Evolutionary conservation across 75 land plant species (phyloP).

Genomic region (Pseudotsuga menziesii): DNA sequence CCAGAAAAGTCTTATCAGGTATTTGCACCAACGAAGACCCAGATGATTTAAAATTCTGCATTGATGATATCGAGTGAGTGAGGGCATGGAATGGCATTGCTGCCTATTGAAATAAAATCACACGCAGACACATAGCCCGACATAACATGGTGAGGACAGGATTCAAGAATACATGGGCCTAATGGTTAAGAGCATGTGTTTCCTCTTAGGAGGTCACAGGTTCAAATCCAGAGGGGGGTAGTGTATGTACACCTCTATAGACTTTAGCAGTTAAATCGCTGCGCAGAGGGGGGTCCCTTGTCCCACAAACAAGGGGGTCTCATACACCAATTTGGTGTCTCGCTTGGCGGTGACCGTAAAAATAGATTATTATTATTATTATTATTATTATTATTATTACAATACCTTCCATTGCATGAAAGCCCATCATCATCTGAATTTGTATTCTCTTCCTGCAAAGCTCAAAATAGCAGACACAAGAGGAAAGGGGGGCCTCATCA

Average conservation of each 20-base stretch:
- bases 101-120: background rate
- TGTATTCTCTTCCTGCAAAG: slow-evolving; percentile 6
- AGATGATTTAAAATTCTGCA: background rate
- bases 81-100: background rate
- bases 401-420: background rate
- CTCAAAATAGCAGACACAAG: background rate
- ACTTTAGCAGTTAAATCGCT: too few relatives aligned
- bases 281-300: too few relatives aligned
- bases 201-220: too few relatives aligned
- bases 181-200: too few relatives aligned
- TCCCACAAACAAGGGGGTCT: too few relatives aligned
- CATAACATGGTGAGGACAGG: background rate
- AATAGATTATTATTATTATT: too few relatives aligned
- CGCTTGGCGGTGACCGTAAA: too few relatives aligned
- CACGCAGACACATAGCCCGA: background rate
- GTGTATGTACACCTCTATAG: too few relatives aligned
- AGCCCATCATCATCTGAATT: slow-evolving; percentile 2
- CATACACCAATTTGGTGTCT: too few relatives aligned
- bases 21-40: background rate
- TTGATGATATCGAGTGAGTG: background rate
- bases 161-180: background rate
- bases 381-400: too few relatives aligned
- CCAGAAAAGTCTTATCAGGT: too few relatives aligned
- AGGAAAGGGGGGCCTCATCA: background rate
- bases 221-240: too few relatives aligned